These are phyloP conservation scores for Backusella parvicylindrica DNA, from an alignment of 192 early-diverging fungal species.

Conservation along the genomic window DNA sequence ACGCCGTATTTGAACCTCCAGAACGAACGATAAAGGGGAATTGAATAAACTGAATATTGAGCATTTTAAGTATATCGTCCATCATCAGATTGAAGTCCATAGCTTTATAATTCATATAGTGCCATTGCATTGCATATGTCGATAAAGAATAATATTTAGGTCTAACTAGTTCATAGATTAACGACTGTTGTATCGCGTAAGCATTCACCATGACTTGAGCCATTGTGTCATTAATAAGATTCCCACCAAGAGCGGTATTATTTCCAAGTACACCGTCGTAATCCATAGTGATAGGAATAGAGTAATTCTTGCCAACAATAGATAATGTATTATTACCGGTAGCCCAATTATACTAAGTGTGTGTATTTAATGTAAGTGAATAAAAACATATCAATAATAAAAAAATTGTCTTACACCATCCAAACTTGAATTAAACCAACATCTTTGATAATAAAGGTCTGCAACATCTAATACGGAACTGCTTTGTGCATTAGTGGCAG, in stretches of 20 bases:
- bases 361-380: neutral
- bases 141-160: neutral
- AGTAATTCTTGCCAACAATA: neutral
- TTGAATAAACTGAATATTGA: neutral
- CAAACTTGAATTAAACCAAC: neutral
- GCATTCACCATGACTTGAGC: neutral
- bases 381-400: neutral
- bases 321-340: neutral
- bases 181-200: neutral
- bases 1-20: neutral
- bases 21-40: neutral
- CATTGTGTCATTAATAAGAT: neutral
- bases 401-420: neutral
- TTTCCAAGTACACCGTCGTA: neutral
- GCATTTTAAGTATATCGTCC: neutral
- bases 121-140: neutral
- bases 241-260: neutral
- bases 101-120: neutral
- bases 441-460: neutral
- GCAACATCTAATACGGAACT: neutral
- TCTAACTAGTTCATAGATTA: neutral
- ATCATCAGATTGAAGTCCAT: neutral
- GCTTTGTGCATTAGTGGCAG: too few relatives aligned
- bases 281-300: neutral
- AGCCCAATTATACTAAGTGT: neutral